phyloP scores from a whole-genome alignment of 371 early-diverging fungal genomes.

The Apophysomyces trapeziformis region DNA sequence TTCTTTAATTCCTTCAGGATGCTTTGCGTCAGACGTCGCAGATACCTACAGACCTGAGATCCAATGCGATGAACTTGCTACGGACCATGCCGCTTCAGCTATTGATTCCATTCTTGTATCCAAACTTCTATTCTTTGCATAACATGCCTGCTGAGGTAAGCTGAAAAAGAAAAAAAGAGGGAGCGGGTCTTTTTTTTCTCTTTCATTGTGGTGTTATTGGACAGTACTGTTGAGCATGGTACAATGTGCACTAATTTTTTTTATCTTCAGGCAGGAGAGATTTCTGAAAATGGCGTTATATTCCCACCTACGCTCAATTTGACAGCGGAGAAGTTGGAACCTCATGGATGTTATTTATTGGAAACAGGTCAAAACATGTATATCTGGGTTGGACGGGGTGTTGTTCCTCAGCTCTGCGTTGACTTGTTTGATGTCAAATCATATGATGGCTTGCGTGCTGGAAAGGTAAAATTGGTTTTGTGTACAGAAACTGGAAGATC shows the following conservation, averaged over 20 bases:
- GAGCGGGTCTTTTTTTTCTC: too few relatives aligned
- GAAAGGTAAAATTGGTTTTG: slow-evolving; percentile 48
- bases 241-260: not conserved
- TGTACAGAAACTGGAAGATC: not conserved
- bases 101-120: slow-evolving; percentile 70
- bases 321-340: slow-evolving; percentile 83
- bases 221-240: not conserved
- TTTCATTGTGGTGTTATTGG: too few relatives aligned
- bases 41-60: slow-evolving; percentile 71
- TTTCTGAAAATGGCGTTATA: slow-evolving; percentile 60
- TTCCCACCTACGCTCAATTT: slow-evolving; percentile 82
- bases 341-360: slow-evolving; percentile 85
- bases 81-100: slow-evolving; percentile 84
- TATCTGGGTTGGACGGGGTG: slow-evolving; percentile 87
- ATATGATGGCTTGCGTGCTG: slow-evolving; percentile 64
- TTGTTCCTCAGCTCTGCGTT: slow-evolving; percentile 73
- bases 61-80: slow-evolving; percentile 72
- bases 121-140: slow-evolving; percentile 88
- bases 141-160: slow-evolving; percentile 74
- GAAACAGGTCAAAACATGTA: slow-evolving; percentile 85
- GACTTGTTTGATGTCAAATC: slow-evolving; percentile 69
- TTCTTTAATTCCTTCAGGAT: slow-evolving; percentile 36
- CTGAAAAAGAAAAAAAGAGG: not conserved
- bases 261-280: slow-evolving; percentile 54
- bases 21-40: slow-evolving; percentile 71